Base-by-base conservation (phyloP, 2,329 filamentous ascomycete species). In the Monosporascus sp. region DNA sequence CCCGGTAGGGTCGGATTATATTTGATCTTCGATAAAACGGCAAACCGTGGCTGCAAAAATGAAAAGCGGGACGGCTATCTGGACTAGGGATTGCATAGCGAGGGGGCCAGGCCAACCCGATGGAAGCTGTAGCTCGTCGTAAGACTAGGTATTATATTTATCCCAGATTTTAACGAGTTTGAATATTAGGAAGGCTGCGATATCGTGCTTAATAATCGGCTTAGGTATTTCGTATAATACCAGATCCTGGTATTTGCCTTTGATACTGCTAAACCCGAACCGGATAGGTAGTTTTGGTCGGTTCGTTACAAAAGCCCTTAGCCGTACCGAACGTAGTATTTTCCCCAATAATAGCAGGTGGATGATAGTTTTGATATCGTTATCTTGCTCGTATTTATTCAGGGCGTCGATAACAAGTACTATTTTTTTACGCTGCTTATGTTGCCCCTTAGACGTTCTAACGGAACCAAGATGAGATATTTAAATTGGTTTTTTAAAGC, bases 281-380 rank as follows among this genome's bases (percentile, higher is more conserved):
- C 70, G 67, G 22, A 76, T 65, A 0, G 67, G 65, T 1, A 73
- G 50, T 22, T 77, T 70, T 0, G 74, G 74, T 11, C 75, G 63
- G 45, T 73, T 77, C 0, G 74, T 77, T 0, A 77, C 18, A 27
- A 77, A 73, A 3, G 72, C 50, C 48, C 62, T 66, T 7, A 74
- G 45, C 24, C 47, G 51, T 14, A 59, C 27, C 24, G 54, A 58
- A 50, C 31, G 52, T 18, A 58, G 7, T 57, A 50, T n/a, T 5
- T 24, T 24, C 22, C 22, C 22, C 22, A 3, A 5, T 24, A 61
- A 54, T 0, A 71, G 51, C 15, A 70, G 59, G 3, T 58, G 24
- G 39, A 73, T 62, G 18, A 74, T 63, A 7, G 50, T 7, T 45
- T 49, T 48, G 15, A 70, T 57, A 43, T 73, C 65, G 1, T 61